phyloP scores from a whole-genome alignment of 2,329 filamentous ascomycete species.

The Paracoccidioides lutzii region DNA sequence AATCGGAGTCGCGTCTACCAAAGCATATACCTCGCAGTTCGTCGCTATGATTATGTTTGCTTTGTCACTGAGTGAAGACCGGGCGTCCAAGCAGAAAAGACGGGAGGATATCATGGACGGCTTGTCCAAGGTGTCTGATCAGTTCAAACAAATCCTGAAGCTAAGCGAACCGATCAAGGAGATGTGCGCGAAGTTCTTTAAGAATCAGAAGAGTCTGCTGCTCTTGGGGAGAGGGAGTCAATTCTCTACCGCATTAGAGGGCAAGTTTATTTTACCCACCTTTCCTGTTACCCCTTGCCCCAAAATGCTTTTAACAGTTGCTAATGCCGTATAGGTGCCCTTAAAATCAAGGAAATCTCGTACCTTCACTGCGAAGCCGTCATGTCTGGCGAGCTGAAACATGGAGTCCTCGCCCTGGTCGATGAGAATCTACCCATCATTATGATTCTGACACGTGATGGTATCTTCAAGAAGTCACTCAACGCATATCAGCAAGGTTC shows the following conservation, averaged over 20 bases:
- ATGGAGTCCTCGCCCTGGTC: conserved; percentile 91
- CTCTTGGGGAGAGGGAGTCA: conserved; percentile 90
- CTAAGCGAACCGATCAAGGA: conserved; percentile 91
- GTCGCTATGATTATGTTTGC: conserved; percentile 99
- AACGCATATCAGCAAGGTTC: conserved; percentile 96
- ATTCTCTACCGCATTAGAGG: conserved; percentile 93
- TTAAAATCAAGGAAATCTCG: conserved; percentile 99
- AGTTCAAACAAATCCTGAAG: conserved; percentile 85
- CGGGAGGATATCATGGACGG: conserved; percentile 95
- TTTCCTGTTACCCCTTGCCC: neutral
- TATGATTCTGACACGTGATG: conserved; percentile 95
- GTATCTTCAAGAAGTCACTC: conserved; percentile 96
- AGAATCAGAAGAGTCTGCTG: conserved; percentile 92
- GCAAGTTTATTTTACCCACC: conserved; percentile 24
- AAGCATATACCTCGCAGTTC: conserved; percentile 98
- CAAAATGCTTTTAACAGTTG: conserved; percentile 7
- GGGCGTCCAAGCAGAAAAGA: conserved; percentile 82
- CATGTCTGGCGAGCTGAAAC: conserved; percentile 99
- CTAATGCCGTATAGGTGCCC: conserved; percentile 44
- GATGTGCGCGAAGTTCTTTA: conserved; percentile 81
- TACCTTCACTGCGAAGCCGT: conserved; percentile 99
- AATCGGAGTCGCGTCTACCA: conserved; percentile 97
- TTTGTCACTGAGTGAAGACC: conserved; percentile 87
- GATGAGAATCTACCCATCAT: conserved; percentile 98
- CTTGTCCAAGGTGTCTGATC: conserved; percentile 69